Base-by-base conservation (phyloP, 495 filamentous ascomycete genomes). In the Rhypophila decipiens region DNA sequence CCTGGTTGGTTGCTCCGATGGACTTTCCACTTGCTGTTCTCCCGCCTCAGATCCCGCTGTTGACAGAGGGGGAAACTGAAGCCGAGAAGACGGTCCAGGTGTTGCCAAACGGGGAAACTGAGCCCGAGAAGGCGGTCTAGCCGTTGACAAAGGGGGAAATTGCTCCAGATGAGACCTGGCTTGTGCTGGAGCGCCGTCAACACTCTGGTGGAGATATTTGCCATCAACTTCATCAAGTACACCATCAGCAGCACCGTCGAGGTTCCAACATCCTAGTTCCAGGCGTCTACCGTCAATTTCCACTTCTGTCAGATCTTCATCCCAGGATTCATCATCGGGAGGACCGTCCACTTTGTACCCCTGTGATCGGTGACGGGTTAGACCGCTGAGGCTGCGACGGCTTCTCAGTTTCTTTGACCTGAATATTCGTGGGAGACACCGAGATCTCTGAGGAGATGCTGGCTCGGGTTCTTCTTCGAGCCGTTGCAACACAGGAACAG, bases 211-310 rank as follows among this genome's bases (percentile, higher is more conserved):
- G 7, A 35, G 13, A 20, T 24, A 22, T 23, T 40, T 13, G 10
- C 21, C 31, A 31, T 20, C 40, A n/a, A n/a, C 18, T 38, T 42
- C 27, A 21, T 41, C 41, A 36, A n/a, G 17, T n/a, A 48, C 46
- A 23, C 50, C 31, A 24, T 58, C 51, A 44, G 23, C 39, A 35
- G 51, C 47, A 22, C 55, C 55, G 24, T 58, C 55, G 21, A 54
- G 51, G 23, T 42, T 44, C 40, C 43, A 55, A 27, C 34, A 40
- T n/a, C 10, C 24, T 24, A 45, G 44, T 33, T 35, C 34, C 21
- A 20, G 42, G 18, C 24, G 19, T 19, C 22, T 35, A 17, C 20
- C 44, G 13, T 33, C 45, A 34, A 15, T 50, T 50, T 7, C 33
- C 24, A 2, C 17, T 15, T 49, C 36, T 27, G 17, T 29, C 12